A percentile compares a stretch with the other conserved stretches of the same genome.
Evolutionary conservation across 129 eudicot genomes (phyloP).

Genomic region (Sambucus nigra): DNA sequence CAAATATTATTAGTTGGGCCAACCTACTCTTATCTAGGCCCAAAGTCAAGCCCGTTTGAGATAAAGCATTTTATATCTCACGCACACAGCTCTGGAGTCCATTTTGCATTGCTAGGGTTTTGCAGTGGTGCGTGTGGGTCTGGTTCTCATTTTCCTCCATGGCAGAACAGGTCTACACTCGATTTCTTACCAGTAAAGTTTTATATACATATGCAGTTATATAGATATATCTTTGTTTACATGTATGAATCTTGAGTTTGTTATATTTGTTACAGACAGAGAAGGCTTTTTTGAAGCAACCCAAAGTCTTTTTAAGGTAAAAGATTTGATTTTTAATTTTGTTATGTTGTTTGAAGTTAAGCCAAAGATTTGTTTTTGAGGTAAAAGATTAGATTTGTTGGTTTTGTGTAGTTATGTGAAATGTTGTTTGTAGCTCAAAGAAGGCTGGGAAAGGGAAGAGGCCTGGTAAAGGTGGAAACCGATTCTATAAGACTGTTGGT

Average conservation of each 20-base stretch:
- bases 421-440: slow-evolving; percentile 2
- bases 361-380: neutral
- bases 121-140: too few relatives aligned
- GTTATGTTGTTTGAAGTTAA: too few relatives aligned
- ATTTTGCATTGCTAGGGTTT: too few relatives aligned
- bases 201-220: neutral
- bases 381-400: neutral
- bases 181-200: neutral
- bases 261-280: slow-evolving; percentile 19
- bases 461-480: slow-evolving; percentile 34
- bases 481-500: slow-evolving; percentile 28
- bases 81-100: too few relatives aligned
- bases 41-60: too few relatives aligned
- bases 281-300: slow-evolving; percentile 38
- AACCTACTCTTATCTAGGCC: too few relatives aligned
- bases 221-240: neutral
- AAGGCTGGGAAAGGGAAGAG: slow-evolving; percentile 22
- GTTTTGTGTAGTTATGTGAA: neutral
- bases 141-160: slow-evolving; percentile 3
- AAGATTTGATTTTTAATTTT: neutral
- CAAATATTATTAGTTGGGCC: too few relatives aligned
- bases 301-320: slow-evolving; percentile 33
- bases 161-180: slow-evolving; percentile 19
- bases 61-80: too few relatives aligned
- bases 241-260: neutral